Conservation (phyloP, 2,329 filamentous ascomycete species). For the Fusarium beomiforme region DNA sequence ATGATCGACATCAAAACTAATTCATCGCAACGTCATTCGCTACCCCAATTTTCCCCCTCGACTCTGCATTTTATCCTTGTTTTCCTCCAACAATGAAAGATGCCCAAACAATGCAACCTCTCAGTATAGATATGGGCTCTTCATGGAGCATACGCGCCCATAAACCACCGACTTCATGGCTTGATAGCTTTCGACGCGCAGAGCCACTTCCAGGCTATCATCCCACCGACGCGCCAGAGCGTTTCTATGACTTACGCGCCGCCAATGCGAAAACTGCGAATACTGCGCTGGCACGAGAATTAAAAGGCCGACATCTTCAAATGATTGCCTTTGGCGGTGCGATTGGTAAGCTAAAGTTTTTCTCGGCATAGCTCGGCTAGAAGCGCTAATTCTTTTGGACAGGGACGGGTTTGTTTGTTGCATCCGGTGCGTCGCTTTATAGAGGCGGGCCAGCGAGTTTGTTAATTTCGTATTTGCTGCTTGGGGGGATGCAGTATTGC, state of each 20-base stretch:
- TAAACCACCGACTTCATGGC: constrained; percentile 10
- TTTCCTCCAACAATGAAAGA: constrained; percentile 23
- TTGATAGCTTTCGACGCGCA: constrained; percentile 37
- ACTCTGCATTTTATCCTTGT: neutral
- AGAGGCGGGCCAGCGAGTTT: constrained; percentile 83
- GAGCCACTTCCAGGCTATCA: constrained; percentile 31
- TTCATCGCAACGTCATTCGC: neutral
- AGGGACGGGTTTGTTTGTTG: constrained; percentile 88
- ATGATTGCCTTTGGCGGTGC: constrained; percentile 98
- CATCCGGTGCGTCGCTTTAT: constrained; percentile 76
- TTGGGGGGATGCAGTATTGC: constrained; percentile 89
- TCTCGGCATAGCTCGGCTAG: neutral
- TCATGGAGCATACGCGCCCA: constrained; percentile 21
- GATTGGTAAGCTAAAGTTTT: constrained; percentile 68
- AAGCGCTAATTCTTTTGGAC: neutral
- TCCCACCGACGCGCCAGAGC: constrained; percentile 40
- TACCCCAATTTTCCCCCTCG: neutral
- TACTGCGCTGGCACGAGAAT: constrained; percentile 77
- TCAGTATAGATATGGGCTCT: constrained; percentile 15
- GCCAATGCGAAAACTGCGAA: constrained; percentile 79
- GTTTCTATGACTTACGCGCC: constrained; percentile 64
- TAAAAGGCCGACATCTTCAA: constrained; percentile 88
- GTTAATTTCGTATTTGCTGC: constrained; percentile 77
- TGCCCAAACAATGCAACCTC: constrained; percentile 28
- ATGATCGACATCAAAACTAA: constrained; percentile 19